Percentiles rank a stretch among this genome's conserved stretches.
Evolutionary conservation across 78 protist species (phyloP).

Genomic region (Mastigamoeba balamuthi): DNA sequence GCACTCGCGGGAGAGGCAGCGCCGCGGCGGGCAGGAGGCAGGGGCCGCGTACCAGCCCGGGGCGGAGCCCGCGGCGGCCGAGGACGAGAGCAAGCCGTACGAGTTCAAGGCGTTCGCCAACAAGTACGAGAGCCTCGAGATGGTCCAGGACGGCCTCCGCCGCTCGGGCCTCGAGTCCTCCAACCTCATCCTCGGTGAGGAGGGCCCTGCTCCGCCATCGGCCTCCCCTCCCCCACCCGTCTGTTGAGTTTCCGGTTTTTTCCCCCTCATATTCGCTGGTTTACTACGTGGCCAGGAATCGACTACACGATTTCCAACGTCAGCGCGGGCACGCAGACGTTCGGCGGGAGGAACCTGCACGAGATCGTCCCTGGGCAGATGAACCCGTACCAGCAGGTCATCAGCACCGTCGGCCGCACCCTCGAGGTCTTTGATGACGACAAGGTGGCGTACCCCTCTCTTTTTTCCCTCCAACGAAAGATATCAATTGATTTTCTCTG

Average conservation of each 20-base stretch:
- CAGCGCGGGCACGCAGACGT: neutral
- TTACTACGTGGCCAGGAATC: no score
- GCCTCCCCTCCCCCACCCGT: no score
- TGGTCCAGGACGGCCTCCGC: slow-evolving; percentile 5
- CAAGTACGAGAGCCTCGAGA: slow-evolving; percentile 1
- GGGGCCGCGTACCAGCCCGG: no score
- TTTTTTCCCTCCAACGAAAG: neutral
- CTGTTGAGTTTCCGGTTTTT: no score
- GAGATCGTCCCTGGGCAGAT: neutral
- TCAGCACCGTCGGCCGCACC: slow-evolving; percentile 8
- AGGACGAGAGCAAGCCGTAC: no score
- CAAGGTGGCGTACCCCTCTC: neutral
- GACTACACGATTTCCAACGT: slow-evolving; percentile 15
- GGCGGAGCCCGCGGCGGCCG: no score
- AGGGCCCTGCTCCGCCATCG: no score
- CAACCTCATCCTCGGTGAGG: slow-evolving; percentile 2
- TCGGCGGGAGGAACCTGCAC: slow-evolving; percentile 8
- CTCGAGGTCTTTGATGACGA: slow-evolving; percentile 24
- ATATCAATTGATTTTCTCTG: neutral
- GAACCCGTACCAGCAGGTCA: slow-evolving; percentile 21
- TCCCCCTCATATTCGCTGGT: no score
- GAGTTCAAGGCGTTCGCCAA: neutral
- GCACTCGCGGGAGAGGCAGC: no score
- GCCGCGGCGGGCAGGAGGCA: no score
- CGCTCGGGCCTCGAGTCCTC: slow-evolving; percentile 1